These are phyloP conservation scores for Trichoderma sp. DNA, from an alignment of 2,329 filamentous ascomycete species.

Conservation along the genomic window DNA sequence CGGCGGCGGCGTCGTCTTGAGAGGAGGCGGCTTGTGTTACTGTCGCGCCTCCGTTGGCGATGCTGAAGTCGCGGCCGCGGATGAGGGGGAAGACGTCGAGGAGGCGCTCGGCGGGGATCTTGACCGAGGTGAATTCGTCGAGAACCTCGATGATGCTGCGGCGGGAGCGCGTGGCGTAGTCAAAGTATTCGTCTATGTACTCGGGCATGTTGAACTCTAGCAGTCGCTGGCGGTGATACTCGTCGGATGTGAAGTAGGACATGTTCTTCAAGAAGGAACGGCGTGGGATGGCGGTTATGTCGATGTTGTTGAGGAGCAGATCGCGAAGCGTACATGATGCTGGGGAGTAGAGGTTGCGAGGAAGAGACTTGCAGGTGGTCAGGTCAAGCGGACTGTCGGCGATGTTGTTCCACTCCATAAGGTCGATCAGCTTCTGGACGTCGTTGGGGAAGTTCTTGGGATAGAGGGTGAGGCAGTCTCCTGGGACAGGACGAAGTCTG, in stretches of 20 bases:
- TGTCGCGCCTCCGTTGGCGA: slow-evolving; percentile 69
- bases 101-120: slow-evolving; percentile 73
- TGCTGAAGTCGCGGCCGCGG: slow-evolving; percentile 90
- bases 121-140: slow-evolving; percentile 83
- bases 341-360: slow-evolving; percentile 43
- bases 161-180: slow-evolving; percentile 89
- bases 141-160: slow-evolving; percentile 91
- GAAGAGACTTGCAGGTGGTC: slow-evolving; percentile 39
- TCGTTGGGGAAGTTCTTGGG: slow-evolving; percentile 86
- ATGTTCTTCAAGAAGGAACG: slow-evolving; percentile 83
- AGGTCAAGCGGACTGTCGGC: slow-evolving; percentile 72
- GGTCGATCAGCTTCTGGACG: slow-evolving; percentile 73
- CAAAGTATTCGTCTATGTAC: slow-evolving; percentile 88
- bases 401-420: slow-evolving; percentile 76
- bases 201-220: slow-evolving; percentile 79
- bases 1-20: slow-evolving; percentile 25
- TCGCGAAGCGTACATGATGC: slow-evolving; percentile 65
- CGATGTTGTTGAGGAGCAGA: slow-evolving; percentile 79
- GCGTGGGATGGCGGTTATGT: slow-evolving; percentile 86
- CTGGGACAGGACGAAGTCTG: slow-evolving; percentile 58
- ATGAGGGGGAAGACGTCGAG: slow-evolving; percentile 77
- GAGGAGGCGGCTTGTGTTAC: slow-evolving; percentile 36
- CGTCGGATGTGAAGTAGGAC: slow-evolving; percentile 71
- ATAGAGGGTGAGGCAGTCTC: slow-evolving; percentile 78
- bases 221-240: slow-evolving; percentile 76